Evolutionary conservation across 2,329 filamentous ascomycete species (phyloP).

Genomic region (Fusarium papillatum): DNA sequence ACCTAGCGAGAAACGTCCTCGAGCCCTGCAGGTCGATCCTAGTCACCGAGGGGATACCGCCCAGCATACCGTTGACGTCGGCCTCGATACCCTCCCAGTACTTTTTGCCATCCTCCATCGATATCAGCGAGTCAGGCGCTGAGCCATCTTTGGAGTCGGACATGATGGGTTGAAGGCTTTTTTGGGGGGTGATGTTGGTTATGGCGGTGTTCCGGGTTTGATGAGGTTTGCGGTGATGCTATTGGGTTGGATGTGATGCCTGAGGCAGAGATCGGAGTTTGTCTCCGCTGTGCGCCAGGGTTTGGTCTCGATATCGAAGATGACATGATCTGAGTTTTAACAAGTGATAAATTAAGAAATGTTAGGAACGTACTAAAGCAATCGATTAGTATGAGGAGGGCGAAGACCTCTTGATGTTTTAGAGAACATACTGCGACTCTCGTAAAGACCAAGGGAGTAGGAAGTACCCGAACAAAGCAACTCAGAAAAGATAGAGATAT

Average conservation of each 20-base stretch:
- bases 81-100: slow-evolving; percentile 64
- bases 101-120: slow-evolving; percentile 50
- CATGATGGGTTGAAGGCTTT: slow-evolving; percentile 11
- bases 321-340: background rate
- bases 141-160: background rate
- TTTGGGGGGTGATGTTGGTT: background rate
- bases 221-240: background rate
- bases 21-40: slow-evolving; percentile 79
- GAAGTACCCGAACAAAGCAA: too few species aligned
- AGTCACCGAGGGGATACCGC: slow-evolving; percentile 71
- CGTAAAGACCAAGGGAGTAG: too few species aligned
- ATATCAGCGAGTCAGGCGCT: slow-evolving; percentile 50
- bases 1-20: slow-evolving; percentile 76
- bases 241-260: background rate
- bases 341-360: background rate
- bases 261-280: slow-evolving; percentile 2
- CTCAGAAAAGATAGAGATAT: too few species aligned
- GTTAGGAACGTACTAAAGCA: too few species aligned
- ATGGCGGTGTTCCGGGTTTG: background rate
- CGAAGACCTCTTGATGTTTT: too few species aligned
- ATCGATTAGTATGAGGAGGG: too few species aligned
- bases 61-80: slow-evolving; percentile 81
- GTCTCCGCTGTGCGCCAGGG: background rate
- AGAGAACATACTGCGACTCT: too few species aligned
- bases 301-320: background rate